phyloP scores from a whole-genome alignment of 2,329 filamentous ascomycete species.

The Pyrenophora tritici-repentis region DNA sequence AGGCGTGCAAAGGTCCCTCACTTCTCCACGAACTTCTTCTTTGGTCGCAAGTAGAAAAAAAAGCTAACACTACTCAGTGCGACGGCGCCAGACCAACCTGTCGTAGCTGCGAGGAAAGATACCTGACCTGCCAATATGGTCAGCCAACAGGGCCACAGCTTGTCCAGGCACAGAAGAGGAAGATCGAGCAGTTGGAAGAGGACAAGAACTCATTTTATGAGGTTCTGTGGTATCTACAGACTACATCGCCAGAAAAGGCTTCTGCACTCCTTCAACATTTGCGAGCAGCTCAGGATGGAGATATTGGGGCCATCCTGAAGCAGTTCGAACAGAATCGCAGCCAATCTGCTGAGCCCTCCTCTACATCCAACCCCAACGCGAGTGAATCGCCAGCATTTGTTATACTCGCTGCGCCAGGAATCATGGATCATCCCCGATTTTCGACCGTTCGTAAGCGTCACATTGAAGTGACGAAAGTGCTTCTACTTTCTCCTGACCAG shows the following conservation, averaged over 20 bases:
- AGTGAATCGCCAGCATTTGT: not conserved
- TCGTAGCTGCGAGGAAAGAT: conserved; percentile 3
- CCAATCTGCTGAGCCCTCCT: not conserved
- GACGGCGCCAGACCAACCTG: conserved; percentile 13
- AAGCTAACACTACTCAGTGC: conserved; percentile 8
- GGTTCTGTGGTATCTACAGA: conserved; percentile 25
- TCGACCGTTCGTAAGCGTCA: not conserved
- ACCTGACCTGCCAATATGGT: conserved; percentile 7
- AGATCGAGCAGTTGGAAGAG: conserved; percentile 11
- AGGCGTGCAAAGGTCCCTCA: conserved; percentile 10
- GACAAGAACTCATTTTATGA: conserved; percentile 16
- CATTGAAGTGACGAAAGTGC: not conserved
- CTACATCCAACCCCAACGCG: not conserved
- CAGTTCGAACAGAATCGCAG: conserved; percentile 2
- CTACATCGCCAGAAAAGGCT: conserved; percentile 14
- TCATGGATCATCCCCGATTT: conserved; percentile 5
- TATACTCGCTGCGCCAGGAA: not conserved
- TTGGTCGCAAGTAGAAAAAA: not conserved
- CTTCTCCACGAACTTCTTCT: not conserved
- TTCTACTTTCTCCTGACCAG: not conserved
- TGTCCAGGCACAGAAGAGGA: conserved; percentile 11
- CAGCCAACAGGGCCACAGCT: conserved; percentile 7
- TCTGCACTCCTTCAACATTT: conserved; percentile 13
- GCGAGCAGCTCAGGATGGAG: conserved; percentile 6
- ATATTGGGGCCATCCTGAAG: conserved; percentile 9